Conservation (phyloP, 805 yeast species). For the Torulaspora franciscae region DNA sequence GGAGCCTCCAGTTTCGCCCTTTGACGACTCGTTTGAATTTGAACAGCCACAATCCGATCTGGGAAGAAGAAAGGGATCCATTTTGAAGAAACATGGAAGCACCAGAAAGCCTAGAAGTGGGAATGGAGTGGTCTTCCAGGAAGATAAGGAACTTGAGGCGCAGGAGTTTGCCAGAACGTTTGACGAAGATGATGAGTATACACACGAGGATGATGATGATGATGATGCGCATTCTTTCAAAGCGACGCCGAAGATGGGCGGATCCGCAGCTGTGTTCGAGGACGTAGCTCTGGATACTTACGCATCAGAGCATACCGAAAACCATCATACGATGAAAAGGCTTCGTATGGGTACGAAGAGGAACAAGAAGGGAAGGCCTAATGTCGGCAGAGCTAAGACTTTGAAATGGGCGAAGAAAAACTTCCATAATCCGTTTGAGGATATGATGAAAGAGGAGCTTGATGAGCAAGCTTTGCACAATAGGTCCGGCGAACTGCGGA, state of each 20-base stretch:
- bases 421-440: slow-evolving; percentile 35
- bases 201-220: slow-evolving; percentile 16
- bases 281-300: slow-evolving; percentile 25
- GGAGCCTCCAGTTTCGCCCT: slow-evolving; percentile 27
- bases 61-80: slow-evolving; percentile 13
- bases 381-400: slow-evolving; percentile 55
- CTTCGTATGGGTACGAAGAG: slow-evolving; percentile 91
- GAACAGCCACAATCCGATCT: slow-evolving; percentile 11
- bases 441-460: slow-evolving; percentile 22
- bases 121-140: slow-evolving; percentile 17
- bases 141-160: slow-evolving; percentile 18
- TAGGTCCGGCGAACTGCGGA: slow-evolving; percentile 42
- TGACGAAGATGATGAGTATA: slow-evolving; percentile 11
- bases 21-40: slow-evolving; percentile 29
- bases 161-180: slow-evolving; percentile 16
- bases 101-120: slow-evolving; percentile 7
- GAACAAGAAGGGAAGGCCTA: slow-evolving; percentile 63
- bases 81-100: slow-evolving; percentile 16
- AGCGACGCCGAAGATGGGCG: slow-evolving; percentile 28
- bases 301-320: slow-evolving; percentile 11
- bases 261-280: slow-evolving; percentile 22
- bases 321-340: slow-evolving; percentile 50
- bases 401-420: slow-evolving; percentile 45
- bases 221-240: slow-evolving; percentile 27
- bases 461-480: slow-evolving; percentile 38